Base-by-base conservation (phyloP, 2,329 filamentous ascomycete species). In the Alternaria triticimaculans region DNA sequence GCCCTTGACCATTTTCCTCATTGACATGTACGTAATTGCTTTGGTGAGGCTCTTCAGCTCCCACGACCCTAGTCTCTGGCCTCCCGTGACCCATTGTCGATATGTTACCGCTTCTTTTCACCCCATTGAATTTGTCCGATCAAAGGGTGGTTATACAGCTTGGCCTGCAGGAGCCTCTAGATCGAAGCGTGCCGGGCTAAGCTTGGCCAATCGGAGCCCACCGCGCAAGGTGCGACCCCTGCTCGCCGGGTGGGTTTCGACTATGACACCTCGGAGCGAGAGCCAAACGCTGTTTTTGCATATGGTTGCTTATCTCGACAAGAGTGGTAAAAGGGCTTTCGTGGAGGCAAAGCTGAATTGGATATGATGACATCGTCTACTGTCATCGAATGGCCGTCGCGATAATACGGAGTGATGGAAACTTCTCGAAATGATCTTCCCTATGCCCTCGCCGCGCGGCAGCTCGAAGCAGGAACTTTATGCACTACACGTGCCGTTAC, bases 111-210 rank as follows among this genome's bases (percentile, higher is more conserved):
- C 30, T n/a, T 58, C 49, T n/a, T 58, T 48, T 44, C 33, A 55
- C 25, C 21, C 37, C 21, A 26, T 58, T 41, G 37, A 46, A 58
- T 49, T 53, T 58, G 50, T n/a, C 56, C 30, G 43, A 62, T 54
- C 41, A 50, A 23, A 59, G 37, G 37, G 49, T 33, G 28, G 41
- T 41, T 59, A 45, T 49, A 55, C 26, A 45, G 50, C 56, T 63
- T 60, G 60, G 60, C 60, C 55, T 60, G 60, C 60, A 60, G 44
- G 20, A 44, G 8, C 25, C 56, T 43, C 25, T 49, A n/a, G 21
- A 63, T 59, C 18, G 25, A 59, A 44, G 44, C 23, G 18, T 44
- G 12, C 33, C 53, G 43, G 18, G 25, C 33, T 41, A 15, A 26
- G 25, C n/a, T 30, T 8, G 33, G 15, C 60, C 60, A 63, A 63